Percentiles rank a stretch among this genome's conserved stretches.
phyloP scores from a whole-genome alignment of 2,329 filamentous ascomycete species.

The Delphinella strobiligena region DNA sequence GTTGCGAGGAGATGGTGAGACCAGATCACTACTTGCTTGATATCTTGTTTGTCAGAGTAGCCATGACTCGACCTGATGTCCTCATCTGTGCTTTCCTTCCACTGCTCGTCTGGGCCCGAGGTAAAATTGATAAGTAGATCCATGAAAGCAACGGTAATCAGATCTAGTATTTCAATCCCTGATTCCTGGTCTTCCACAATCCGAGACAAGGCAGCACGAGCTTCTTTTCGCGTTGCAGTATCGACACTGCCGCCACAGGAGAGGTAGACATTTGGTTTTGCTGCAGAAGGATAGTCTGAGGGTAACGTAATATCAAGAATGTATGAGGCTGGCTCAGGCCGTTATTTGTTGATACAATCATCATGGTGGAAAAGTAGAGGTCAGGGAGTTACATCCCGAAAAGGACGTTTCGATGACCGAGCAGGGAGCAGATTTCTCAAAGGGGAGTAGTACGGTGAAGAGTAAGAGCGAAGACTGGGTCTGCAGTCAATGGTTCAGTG shows the following conservation, averaged over 20 bases:
- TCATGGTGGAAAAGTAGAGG: too few relatives aligned
- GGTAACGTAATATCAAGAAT: slow-evolving; percentile 10
- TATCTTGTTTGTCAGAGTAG: neutral
- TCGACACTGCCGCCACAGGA: slow-evolving; percentile 7
- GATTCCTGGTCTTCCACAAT: slow-evolving; percentile 2
- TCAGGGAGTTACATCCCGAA: too few relatives aligned
- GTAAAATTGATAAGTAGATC: slow-evolving; percentile 1
- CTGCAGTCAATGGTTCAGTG: neutral
- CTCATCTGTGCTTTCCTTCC: too few relatives aligned
- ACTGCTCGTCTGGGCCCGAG: neutral
- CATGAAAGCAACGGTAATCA: slow-evolving; percentile 7
- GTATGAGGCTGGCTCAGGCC: slow-evolving; percentile 7
- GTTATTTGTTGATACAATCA: slow-evolving; percentile 6
- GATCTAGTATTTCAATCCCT: slow-evolving; percentile 9
- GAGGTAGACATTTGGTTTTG: slow-evolving; percentile 9
- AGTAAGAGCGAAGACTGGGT: slow-evolving; percentile 6
- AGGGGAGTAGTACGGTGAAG: slow-evolving; percentile 7
- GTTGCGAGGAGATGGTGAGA: slow-evolving; percentile 12
- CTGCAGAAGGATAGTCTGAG: slow-evolving; percentile 6
- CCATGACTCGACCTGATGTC: too few relatives aligned
- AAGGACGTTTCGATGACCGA: too few relatives aligned
- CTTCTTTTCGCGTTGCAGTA: slow-evolving; percentile 9
- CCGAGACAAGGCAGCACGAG: slow-evolving; percentile 5
- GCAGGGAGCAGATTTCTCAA: too few relatives aligned
- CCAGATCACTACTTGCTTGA: slow-evolving; percentile 11